phyloP scores from a whole-genome alignment of 805 yeast genomes.

The Candida silvatica region DNA sequence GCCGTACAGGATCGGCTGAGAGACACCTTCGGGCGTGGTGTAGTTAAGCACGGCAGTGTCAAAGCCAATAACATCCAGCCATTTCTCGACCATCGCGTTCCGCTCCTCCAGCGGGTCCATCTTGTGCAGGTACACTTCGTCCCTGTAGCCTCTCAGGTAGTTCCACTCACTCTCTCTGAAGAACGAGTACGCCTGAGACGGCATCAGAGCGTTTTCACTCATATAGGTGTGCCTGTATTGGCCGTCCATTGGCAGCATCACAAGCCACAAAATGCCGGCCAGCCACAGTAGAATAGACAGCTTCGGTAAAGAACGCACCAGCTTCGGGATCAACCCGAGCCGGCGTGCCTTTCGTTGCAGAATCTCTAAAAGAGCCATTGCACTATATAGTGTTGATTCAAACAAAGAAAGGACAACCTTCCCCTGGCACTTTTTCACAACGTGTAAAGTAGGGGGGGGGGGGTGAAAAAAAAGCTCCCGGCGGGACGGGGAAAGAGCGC shows the following conservation, averaged over 20 bases:
- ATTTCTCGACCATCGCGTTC: conserved; percentile 38
- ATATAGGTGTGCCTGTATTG: conserved; percentile 78
- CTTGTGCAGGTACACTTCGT: conserved; percentile 38
- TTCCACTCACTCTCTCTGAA: conserved; percentile 96
- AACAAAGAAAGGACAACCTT: too few relatives aligned
- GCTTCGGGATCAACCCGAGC: conserved; percentile 37
- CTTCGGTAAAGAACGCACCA: conserved; percentile 33
- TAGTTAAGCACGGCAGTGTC: conserved; percentile 40
- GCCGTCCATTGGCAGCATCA: conserved; percentile 68
- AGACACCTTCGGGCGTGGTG: conserved; percentile 11
- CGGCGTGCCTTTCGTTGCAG: conserved; percentile 34
- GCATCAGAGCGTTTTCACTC: conserved; percentile 94
- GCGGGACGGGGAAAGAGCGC: neutral
- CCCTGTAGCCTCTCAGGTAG: conserved; percentile 74
- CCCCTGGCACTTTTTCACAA: neutral
- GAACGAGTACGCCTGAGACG: conserved; percentile 89
- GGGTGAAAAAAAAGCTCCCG: too few relatives aligned
- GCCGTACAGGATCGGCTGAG: conserved; percentile 45
- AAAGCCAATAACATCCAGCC: conserved; percentile 70
- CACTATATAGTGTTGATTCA: too few relatives aligned
- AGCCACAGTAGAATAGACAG: conserved; percentile 34
- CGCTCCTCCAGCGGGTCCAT: conserved; percentile 23
- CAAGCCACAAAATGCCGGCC: conserved; percentile 49
- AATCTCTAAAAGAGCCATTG: conserved; percentile 40
- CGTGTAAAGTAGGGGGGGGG: neutral